Percentiles rank a stretch among this genome's conserved stretches.
Evolutionary conservation across 2,329 filamentous ascomycete species (phyloP).

Genomic region (Diaporthe vaccinii): DNA sequence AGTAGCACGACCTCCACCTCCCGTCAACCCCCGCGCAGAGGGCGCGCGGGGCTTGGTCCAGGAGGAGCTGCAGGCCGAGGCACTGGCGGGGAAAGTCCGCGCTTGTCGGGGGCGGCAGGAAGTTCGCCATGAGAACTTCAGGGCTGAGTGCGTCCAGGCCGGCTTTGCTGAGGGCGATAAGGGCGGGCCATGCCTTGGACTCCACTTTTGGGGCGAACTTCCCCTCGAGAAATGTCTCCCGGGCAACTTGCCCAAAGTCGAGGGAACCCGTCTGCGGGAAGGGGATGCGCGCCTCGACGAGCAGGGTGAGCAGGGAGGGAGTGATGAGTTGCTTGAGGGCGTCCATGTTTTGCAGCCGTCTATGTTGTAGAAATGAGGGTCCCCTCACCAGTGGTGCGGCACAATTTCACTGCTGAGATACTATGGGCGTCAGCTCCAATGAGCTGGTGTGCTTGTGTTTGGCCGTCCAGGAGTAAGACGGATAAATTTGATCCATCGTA

Average conservation of each 20-base stretch:
- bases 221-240: background rate
- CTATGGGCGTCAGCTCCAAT: background rate
- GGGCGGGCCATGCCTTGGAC: slow-evolving; percentile 39
- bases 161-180: slow-evolving; percentile 45
- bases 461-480: background rate
- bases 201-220: background rate
- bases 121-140: slow-evolving; percentile 43
- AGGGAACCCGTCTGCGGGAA: background rate
- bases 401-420: background rate
- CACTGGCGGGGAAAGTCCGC: slow-evolving; percentile 46
- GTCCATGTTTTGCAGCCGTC: background rate
- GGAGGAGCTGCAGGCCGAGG: slow-evolving; percentile 48
- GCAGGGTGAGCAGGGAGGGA: slow-evolving; percentile 39
- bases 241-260: slow-evolving; percentile 7
- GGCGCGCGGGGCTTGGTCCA: slow-evolving; percentile 47
- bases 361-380: background rate
- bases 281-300: slow-evolving; percentile 38
- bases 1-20: slow-evolving; percentile 48
- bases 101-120: slow-evolving; percentile 45
- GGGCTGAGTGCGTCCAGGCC: slow-evolving; percentile 44
- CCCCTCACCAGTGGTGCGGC: background rate
- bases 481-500: background rate
- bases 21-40: slow-evolving; percentile 46
- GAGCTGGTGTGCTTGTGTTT: background rate
- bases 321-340: slow-evolving; percentile 40